Evolutionary conservation across 2,329 filamentous ascomycete species (phyloP).

Genomic region (Pestalotiopsis sp.): DNA sequence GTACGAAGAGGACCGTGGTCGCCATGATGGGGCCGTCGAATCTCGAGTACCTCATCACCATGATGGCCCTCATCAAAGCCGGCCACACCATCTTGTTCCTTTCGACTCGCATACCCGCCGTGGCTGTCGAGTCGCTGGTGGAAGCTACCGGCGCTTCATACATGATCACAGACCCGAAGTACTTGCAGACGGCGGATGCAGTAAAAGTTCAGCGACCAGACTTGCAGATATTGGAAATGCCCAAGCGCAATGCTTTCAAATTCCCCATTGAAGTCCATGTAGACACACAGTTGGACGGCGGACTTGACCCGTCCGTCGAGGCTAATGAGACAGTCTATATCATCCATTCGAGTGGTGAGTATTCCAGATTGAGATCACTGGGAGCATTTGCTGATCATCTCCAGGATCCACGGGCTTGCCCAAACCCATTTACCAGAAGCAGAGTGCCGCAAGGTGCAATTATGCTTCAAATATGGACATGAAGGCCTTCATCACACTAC

Average conservation of each 20-base stretch:
- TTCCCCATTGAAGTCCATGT: constrained; percentile 31
- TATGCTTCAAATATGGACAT: constrained; percentile 42
- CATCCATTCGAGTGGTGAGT: constrained; percentile 25
- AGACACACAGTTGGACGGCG: constrained; percentile 29
- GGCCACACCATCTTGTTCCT: constrained; percentile 50
- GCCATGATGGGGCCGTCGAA: constrained; percentile 55
- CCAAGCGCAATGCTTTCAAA: constrained; percentile 28
- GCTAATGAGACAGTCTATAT: constrained; percentile 27
- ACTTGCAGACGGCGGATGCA: constrained; percentile 22
- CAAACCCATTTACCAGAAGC: constrained; percentile 63
- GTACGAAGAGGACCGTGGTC: constrained; percentile 37
- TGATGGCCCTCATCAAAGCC: constrained; percentile 55
- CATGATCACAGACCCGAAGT: constrained; percentile 27
- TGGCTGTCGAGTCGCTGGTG: constrained; percentile 33
- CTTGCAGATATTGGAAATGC: constrained; percentile 29
- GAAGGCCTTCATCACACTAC: constrained; percentile 55
- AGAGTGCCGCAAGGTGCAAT: constrained; percentile 51
- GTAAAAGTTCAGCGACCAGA: constrained; percentile 19
- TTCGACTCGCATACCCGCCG: constrained; percentile 36
- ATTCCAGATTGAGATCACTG: constrained; percentile 21
- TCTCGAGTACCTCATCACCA: constrained; percentile 56
- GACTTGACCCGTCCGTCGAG: constrained; percentile 35
- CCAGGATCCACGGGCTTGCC: constrained; percentile 62
- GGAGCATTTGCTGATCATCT: constrained; percentile 19
- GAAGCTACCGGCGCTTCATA: constrained; percentile 26